Evolutionary conservation across 176 grass and related monocot genomes (phyloP), one percentile per base, ranked within the genome.

Genomic region (Cymbopogon citratus): DNA sequence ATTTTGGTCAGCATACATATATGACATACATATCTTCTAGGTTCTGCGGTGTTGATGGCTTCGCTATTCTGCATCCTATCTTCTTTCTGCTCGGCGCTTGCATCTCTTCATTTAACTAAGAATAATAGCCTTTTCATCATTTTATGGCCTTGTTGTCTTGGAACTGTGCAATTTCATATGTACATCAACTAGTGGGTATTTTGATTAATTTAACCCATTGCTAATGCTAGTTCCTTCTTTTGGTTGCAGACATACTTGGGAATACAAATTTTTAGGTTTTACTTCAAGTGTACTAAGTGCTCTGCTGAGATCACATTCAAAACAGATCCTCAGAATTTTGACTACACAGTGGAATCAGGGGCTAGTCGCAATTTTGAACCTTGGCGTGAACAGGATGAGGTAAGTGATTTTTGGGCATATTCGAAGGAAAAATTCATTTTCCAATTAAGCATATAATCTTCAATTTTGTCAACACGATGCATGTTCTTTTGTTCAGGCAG

Each of bases 311-410:
- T 95, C 16, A 90, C 92, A 10, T 92, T 92, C 67, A 95, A 92
- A 87, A 95, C 92, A 21, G 92, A 95, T 31, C 92, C 92, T 67
- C 92, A 92, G 71, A 95, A 95, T 75, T 92, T 89, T 63, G 92
- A 95, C 14, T 95, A 91, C 60, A 87, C 83, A 18, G 92, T 92
- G 34, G 92, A 95, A 77, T 95, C 90, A 0, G 92, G 90, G 29
- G 90, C 92, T 76, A 72, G 85, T 57, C 85, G 90, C 3, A 95
- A 95, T 87, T 95, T 92, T 81, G 90, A 95, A 80, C 92, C 92
- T 63, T 95, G 92, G 92, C 87, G 87, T 38, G 71, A 77, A 33
- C 82, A 84, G 38, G 92, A 95, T 14, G 92, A 90, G 78, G 90
- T 92, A 31, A 61, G 39, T 85, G 9, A 65, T 72, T 49, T 71